A percentile compares a stretch with the other conserved stretches of the same genome.
phyloP scores from a whole-genome alignment of 352 stramenopile genomes.

The Globisporangium takayamanum region DNA sequence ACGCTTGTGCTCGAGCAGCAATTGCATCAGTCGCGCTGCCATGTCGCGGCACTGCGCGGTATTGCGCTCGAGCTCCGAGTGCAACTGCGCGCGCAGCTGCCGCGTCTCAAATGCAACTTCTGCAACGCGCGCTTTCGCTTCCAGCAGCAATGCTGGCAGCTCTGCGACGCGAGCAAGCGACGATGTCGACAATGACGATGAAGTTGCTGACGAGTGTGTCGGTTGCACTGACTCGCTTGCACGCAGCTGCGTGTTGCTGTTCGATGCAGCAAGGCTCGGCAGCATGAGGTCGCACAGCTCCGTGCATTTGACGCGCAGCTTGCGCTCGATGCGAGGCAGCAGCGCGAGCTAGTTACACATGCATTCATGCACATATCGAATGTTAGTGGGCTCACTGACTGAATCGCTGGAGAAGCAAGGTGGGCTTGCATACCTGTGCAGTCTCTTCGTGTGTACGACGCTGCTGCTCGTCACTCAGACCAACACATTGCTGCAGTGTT shows the following conservation, averaged over 20 bases:
- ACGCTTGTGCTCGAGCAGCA: conserved; percentile 27
- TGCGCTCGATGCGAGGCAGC: conserved; percentile 24
- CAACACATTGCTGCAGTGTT: conserved; percentile 12
- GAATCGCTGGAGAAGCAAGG: neutral
- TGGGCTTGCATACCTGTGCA: conserved; percentile 18
- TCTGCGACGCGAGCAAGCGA: conserved; percentile 22
- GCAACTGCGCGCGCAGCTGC: conserved; percentile 9
- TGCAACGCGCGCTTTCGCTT: conserved; percentile 18
- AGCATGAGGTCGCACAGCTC: conserved; percentile 29
- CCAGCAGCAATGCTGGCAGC: conserved; percentile 27
- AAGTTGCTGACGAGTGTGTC: neutral
- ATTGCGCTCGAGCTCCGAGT: conserved; percentile 16
- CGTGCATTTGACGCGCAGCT: conserved; percentile 21
- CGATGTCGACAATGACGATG: neutral
- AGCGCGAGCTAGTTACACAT: conserved; percentile 17
- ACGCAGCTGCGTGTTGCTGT: too few species aligned
- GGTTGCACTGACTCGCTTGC: neutral
- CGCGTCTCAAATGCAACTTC: conserved; percentile 10
- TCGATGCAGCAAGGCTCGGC: neutral
- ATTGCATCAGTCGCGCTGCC: conserved; percentile 10
- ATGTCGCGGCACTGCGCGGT: conserved; percentile 20
- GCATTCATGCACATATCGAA: neutral
- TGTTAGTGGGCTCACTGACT: neutral
- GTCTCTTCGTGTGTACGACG: conserved; percentile 14
- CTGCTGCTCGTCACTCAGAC: conserved; percentile 15